phyloP scores from a whole-genome alignment of 225 moss, liverwort and hornwort genomes.

The Bryum argenteum region DNA sequence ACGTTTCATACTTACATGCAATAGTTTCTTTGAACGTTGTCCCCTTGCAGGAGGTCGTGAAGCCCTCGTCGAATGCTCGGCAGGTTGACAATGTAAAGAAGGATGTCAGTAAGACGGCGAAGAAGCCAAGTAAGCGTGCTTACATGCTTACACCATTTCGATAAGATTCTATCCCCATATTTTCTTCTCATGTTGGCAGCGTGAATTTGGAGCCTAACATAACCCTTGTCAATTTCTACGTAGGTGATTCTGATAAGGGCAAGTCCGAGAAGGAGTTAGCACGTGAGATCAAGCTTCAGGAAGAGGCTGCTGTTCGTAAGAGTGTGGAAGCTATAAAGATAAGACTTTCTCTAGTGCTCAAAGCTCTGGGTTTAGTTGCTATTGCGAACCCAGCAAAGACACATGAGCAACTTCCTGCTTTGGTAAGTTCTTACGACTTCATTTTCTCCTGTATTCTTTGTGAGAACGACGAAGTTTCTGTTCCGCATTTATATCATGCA shows the following conservation, averaged over 20 bases:
- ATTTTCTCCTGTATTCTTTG: not conserved
- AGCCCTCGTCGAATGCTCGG: slow-evolving; percentile 50
- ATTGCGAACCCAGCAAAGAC: slow-evolving; percentile 79
- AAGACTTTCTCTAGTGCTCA: slow-evolving; percentile 70
- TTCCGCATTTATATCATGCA: not conserved
- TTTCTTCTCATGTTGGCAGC: not conserved
- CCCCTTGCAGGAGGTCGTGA: slow-evolving; percentile 57
- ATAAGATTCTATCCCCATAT: not conserved
- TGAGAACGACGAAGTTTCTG: not conserved
- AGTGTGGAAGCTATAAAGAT: slow-evolving; percentile 66
- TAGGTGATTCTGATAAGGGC: slow-evolving; percentile 75
- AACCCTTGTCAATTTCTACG: slow-evolving; percentile 14
- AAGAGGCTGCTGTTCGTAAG: slow-evolving; percentile 72
- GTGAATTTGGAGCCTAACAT: slow-evolving; percentile 5
- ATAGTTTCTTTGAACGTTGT: slow-evolving; percentile 13
- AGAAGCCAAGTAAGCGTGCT: slow-evolving; percentile 66
- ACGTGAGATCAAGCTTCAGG: slow-evolving; percentile 74
- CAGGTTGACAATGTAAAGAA: slow-evolving; percentile 64
- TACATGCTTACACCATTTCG: not conserved
- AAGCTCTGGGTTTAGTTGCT: slow-evolving; percentile 77
- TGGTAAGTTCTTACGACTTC: slow-evolving; percentile 50
- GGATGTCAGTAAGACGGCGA: slow-evolving; percentile 52
- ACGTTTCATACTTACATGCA: slow-evolving; percentile 1
- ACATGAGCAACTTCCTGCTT: slow-evolving; percentile 85
- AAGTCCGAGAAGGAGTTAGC: slow-evolving; percentile 91